Evolutionary conservation across 306 rosid species (phyloP), one percentile per base, ranked within the genome.

Genomic region (Fragaria iinumae): DNA sequence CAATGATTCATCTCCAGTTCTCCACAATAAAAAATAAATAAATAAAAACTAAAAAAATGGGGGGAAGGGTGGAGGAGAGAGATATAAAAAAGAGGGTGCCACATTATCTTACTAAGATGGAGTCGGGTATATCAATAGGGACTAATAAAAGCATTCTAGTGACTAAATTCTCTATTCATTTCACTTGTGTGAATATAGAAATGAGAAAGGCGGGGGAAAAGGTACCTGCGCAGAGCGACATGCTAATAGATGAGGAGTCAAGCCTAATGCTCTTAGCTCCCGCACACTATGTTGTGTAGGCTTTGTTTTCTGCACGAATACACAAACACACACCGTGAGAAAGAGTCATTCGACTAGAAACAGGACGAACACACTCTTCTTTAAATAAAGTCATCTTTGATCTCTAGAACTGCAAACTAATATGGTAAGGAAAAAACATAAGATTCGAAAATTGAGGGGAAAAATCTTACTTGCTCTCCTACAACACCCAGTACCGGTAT

Each of bases 261-360:
- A 80, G 73, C 99, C 99, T 83, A 96, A 79, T 73, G 97, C 99
- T 83, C 99, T 87, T 27, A 96, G 82, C 80, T 96, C 99, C 86
- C 98, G 87, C 69, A 96, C 98, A 81, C 99, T 96, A 47, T 91
- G 98, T 72, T 92, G 99, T 13, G 99, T 92, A 38, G 98, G 98
- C 87, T 96, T 92, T 70, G 99, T 96, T 91, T 96, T 96, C 98
- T 96, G 86, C 83, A 74, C 11, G 13, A 29, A 43, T 39, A 17
- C 60, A 47, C 44, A 47, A 4, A 17, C 7, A 34, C n/a, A 64
- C 3, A 73, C 25, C 79, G 29, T 73, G 69, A 75, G 84, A 81
- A 67, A 76, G 80, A 67, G 57, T 85, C 68, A 70, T 45, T 73
- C 73, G 76, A 70, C 65, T 56, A 4, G 9, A 41, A 29, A 83